Base-by-base conservation (phyloP, 805 yeast species). In the Citeromyces nyonsensis region DNA sequence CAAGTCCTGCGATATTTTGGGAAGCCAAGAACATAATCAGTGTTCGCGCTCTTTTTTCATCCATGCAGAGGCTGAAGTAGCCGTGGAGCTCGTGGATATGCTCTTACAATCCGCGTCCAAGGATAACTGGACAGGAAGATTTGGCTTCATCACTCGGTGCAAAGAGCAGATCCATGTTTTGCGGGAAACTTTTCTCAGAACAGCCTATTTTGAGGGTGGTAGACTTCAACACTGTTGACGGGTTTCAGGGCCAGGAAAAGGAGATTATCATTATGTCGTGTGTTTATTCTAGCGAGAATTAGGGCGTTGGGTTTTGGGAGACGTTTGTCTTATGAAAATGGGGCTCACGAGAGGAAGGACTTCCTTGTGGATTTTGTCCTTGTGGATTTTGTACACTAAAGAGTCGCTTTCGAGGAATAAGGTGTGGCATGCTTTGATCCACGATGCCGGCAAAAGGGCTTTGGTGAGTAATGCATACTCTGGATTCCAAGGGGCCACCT, bases 241-340 rank as follows among this genome's bases (percentile, higher is more conserved):
- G 97, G 1, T 91, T 86, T 50, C 99, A 85, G 58, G 96, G 95
- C 40, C 97, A 91, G 53, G 99, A 91, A 49, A 91, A 88, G 52
- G 96, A 88, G 40, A 72, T 91, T 30, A 83, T 91, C 39, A 69
- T 91, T 31, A 77, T 91, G 63, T 85, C 97, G 0, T 88, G 97
- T 69, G 99, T 91, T 4, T 69, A 98, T 44, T 95, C 97, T 1
- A 61, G 65, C 38, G 78, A 73, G 31, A 60, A 67, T 10, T 57
- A 65, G 15, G 66, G 73, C 30, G 83, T 88, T 37, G 98, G 97
- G 11, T 91, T 91, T 64, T 91, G 49, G 76, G 79, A 30, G 99
- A 91, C 54, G 66, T 76, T 26, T 68, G 98, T 40, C 81, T 98
- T 59, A 83, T 91, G 95, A 91, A 91, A 52, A 98, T 91, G 34